A percentile compares a stretch with the other conserved stretches of the same genome.
Evolutionary conservation across 2,329 filamentous ascomycete species (phyloP).

Genomic region (Dichotomopilus funicola): DNA sequence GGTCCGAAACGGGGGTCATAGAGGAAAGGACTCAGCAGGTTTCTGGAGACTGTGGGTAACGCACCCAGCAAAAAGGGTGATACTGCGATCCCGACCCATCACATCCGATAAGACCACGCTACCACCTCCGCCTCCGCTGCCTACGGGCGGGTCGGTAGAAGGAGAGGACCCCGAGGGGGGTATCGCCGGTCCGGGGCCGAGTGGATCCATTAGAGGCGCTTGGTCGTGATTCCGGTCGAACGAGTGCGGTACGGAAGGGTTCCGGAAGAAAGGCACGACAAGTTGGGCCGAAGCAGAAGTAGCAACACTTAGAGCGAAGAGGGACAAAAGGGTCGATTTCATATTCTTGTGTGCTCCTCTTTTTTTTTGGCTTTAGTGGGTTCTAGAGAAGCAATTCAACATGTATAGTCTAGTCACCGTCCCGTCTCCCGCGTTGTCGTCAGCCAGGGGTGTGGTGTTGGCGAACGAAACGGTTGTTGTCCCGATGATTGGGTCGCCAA

Average conservation of each 20-base stretch:
- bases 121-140: conserved; percentile 36
- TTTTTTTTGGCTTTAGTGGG: neutral
- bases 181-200: conserved; percentile 22
- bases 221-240: conserved; percentile 20
- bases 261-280: conserved; percentile 19
- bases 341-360: conserved; percentile 10
- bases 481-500: conserved; percentile 6
- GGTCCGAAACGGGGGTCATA: neutral
- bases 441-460: neutral
- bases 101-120: conserved; percentile 74
- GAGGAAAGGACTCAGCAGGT: too few species aligned
- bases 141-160: conserved; percentile 24
- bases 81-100: conserved; percentile 67
- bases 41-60: neutral
- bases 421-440: neutral
- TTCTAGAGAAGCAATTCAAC: neutral
- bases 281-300: conserved; percentile 23
- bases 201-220: conserved; percentile 29
- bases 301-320: conserved; percentile 17
- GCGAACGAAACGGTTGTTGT: neutral
- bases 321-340: conserved; percentile 13
- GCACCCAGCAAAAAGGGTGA: conserved; percentile 75
- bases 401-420: neutral
- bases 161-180: conserved; percentile 18
- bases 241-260: conserved; percentile 16